These are phyloP conservation scores for Populus tremula DNA, from an alignment of 345 rosid genomes.

Conservation along the genomic window DNA sequence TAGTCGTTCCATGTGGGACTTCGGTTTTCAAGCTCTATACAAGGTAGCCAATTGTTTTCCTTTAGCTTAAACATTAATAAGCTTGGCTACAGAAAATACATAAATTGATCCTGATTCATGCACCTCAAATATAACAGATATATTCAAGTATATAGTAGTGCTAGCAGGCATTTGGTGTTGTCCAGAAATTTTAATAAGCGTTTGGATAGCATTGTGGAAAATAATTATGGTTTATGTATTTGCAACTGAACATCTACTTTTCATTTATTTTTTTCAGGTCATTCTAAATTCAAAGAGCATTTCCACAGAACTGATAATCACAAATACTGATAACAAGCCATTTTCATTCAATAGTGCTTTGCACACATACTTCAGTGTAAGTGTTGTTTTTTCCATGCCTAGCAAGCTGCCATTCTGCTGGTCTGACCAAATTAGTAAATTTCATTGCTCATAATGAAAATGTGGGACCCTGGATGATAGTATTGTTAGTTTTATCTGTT, in stretches of 20 bases:
- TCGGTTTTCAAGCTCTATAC: conserved; percentile 72
- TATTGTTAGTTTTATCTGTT: neutral
- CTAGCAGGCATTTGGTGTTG: neutral
- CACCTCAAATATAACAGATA: too few species aligned
- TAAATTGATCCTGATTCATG: too few species aligned
- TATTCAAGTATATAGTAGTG: too few species aligned
- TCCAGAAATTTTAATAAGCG: neutral
- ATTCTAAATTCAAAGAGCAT: conserved; percentile 57
- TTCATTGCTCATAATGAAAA: neutral
- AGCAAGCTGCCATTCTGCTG: neutral
- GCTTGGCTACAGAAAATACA: neutral
- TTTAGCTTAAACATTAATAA: neutral
- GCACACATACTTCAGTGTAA: conserved; percentile 85
- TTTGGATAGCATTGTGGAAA: neutral
- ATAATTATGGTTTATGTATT: conserved; percentile 15
- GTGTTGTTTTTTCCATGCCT: conserved; percentile 19
- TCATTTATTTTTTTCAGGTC: conserved; percentile 43
- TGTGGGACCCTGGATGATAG: neutral
- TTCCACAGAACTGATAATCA: conserved; percentile 68
- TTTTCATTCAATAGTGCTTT: conserved; percentile 78
- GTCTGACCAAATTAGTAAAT: neutral
- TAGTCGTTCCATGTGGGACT: conserved; percentile 94
- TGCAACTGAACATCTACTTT: neutral
- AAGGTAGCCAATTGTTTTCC: conserved; percentile 41
- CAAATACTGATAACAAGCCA: conserved; percentile 71